These are phyloP conservation scores for Nicotiana undulata DNA, from an alignment of 257 asterid species.

Conservation along the genomic window DNA sequence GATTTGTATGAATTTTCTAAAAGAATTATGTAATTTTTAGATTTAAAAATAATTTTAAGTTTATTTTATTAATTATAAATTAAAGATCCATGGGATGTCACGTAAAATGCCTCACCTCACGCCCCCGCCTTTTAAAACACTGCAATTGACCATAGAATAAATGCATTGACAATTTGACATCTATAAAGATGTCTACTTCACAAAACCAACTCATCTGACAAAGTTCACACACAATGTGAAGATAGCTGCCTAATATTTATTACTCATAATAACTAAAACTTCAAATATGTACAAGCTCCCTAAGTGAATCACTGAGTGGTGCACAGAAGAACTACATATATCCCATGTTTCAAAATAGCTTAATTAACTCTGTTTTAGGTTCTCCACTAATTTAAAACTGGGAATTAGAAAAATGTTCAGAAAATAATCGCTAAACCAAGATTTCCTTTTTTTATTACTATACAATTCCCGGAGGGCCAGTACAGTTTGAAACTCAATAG, in stretches of 20 bases:
- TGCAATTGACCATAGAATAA: neutral
- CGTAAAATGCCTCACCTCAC: too few species aligned
- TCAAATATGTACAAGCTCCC: neutral
- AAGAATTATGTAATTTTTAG: too few species aligned
- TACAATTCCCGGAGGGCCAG: too few species aligned
- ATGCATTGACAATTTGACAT: neutral
- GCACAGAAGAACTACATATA: neutral
- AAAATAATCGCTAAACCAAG: neutral
- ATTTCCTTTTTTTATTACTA: too few species aligned
- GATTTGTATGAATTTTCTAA: too few species aligned
- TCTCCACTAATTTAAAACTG: neutral
- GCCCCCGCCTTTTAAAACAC: too few species aligned
- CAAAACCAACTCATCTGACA: neutral
- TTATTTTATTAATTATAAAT: too few species aligned
- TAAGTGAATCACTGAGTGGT: neutral
- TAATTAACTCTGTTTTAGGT: neutral
- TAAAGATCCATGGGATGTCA: too few species aligned
- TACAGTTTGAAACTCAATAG: too few species aligned
- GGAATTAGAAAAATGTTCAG: neutral
- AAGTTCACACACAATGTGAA: neutral
- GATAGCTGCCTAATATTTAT: neutral
- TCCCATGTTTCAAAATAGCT: neutral
- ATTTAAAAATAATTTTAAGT: too few species aligned
- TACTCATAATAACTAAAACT: neutral
- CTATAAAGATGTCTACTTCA: neutral